phyloP scores from a whole-genome alignment of 2,329 filamentous ascomycete genomes.

The Alternaria panax region DNA sequence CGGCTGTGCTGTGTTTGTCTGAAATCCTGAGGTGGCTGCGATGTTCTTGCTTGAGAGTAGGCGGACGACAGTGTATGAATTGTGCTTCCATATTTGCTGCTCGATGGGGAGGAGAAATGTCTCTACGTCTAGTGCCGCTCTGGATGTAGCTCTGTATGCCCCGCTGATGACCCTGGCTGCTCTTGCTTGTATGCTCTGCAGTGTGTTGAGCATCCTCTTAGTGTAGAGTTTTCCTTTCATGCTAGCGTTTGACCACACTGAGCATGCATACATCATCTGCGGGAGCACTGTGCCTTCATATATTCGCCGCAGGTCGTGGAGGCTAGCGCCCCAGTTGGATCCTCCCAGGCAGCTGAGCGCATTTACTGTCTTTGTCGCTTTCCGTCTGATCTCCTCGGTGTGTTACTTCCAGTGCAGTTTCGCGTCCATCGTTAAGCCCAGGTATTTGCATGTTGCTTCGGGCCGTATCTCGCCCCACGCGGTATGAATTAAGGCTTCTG shows the following conservation, averaged over 20 bases:
- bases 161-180: conserved; percentile 29
- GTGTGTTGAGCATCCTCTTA: conserved; percentile 20
- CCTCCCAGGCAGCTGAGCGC: conserved; percentile 18
- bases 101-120: conserved; percentile 18
- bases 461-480: conserved; percentile 26
- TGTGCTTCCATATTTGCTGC: conserved; percentile 27
- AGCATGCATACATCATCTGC: conserved; percentile 42
- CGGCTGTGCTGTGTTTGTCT: conserved; percentile 4
- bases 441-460: conserved; percentile 20
- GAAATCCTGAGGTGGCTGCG: conserved; percentile 13
- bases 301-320: conserved; percentile 27
- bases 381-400: conserved; percentile 18
- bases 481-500: conserved; percentile 15
- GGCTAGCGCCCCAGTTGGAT: conserved; percentile 26
- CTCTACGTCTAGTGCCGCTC: conserved; percentile 23
- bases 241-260: conserved; percentile 30
- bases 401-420: conserved; percentile 21
- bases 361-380: conserved; percentile 19
- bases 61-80: conserved; percentile 17
- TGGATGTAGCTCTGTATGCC: conserved; percentile 32
- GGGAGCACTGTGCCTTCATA: conserved; percentile 40
- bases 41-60: conserved; percentile 18
- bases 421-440: conserved; percentile 28
- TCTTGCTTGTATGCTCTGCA: conserved; percentile 29
- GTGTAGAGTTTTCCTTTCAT: conserved; percentile 22